These are phyloP conservation scores for Colletotrichum sp. DNA, from an alignment of 2,329 filamentous ascomycete species.

Conservation along the genomic window DNA sequence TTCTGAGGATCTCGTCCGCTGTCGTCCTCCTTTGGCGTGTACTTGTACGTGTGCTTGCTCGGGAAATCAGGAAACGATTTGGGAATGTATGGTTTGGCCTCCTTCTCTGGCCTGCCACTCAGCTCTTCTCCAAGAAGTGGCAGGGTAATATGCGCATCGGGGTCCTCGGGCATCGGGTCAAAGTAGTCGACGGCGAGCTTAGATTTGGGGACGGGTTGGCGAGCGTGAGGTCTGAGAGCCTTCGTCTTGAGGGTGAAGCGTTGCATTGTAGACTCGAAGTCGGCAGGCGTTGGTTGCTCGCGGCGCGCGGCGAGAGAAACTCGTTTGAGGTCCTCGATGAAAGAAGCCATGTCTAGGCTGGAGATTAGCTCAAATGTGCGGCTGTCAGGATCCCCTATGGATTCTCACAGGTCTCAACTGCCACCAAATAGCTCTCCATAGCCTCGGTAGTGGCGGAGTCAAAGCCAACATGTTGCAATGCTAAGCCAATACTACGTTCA, in stretches of 20 bases:
- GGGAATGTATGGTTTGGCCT: conserved; percentile 61
- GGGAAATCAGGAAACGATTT: conserved; percentile 65
- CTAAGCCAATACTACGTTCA: conserved; percentile 60
- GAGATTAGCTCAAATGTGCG: conserved; percentile 26
- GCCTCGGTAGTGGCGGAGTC: conserved; percentile 58
- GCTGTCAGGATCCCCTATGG: not conserved
- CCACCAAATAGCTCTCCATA: conserved; percentile 61
- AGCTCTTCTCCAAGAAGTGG: conserved; percentile 59
- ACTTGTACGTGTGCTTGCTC: conserved; percentile 68
- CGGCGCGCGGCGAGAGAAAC: conserved; percentile 55
- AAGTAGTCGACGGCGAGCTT: conserved; percentile 43
- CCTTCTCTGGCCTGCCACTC: conserved; percentile 63
- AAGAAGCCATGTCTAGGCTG: conserved; percentile 50
- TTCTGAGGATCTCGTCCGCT: conserved; percentile 57
- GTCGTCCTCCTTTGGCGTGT: conserved; percentile 58
- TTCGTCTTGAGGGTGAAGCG: conserved; percentile 56
- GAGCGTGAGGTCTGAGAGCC: conserved; percentile 61
- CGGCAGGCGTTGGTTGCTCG: conserved; percentile 57
- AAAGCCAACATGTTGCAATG: conserved; percentile 64
- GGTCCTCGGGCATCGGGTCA: conserved; percentile 41
- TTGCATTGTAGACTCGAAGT: conserved; percentile 60
- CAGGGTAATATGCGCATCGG: conserved; percentile 44
- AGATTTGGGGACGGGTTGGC: conserved; percentile 52
- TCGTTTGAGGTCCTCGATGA: conserved; percentile 53
- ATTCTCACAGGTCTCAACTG: conserved; percentile 62